Evolutionary conservation across 768 basidiomycete species (phyloP).

Genomic region (Amanita pallidorosea): DNA sequence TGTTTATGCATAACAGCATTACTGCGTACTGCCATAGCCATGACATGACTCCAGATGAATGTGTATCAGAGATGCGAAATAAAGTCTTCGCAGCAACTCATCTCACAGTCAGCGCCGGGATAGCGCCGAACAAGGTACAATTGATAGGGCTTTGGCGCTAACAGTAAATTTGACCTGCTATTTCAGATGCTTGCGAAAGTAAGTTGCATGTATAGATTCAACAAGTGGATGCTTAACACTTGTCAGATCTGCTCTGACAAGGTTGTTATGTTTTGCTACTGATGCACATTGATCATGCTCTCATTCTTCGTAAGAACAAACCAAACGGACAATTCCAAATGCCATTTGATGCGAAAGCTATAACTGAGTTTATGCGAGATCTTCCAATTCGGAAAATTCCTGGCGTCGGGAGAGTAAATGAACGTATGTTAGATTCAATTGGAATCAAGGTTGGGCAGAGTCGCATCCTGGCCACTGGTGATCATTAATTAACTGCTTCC

Average conservation of each 20-base stretch:
- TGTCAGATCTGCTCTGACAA: constrained; percentile 86
- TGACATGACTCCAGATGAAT: constrained; percentile 53
- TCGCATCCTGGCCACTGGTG: constrained; percentile 1
- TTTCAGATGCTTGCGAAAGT: constrained; percentile 86
- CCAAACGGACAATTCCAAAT: constrained; percentile 88
- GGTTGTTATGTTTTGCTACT: constrained; percentile 22
- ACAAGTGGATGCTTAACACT: neutral
- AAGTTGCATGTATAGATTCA: constrained; percentile 8
- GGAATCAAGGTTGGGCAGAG: constrained; percentile 59
- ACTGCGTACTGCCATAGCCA: constrained; percentile 73
- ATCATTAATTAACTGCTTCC: neutral
- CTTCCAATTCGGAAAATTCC: constrained; percentile 82
- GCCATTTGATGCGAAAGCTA: constrained; percentile 47
- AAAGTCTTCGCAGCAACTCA: constrained; percentile 68
- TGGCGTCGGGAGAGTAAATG: constrained; percentile 85
- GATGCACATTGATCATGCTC: neutral
- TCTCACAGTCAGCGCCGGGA: constrained; percentile 89
- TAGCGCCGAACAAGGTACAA: constrained; percentile 86
- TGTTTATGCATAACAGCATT: constrained; percentile 36
- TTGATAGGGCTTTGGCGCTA: neutral
- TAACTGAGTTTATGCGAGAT: constrained; percentile 68
- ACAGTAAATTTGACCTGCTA: constrained; percentile 10
- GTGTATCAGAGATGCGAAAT: constrained; percentile 68
- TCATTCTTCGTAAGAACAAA: constrained; percentile 53
- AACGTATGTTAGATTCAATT: constrained; percentile 76